phyloP scores from a whole-genome alignment of 352 stramenopile genomes.

The Phytophthora capsici region DNA sequence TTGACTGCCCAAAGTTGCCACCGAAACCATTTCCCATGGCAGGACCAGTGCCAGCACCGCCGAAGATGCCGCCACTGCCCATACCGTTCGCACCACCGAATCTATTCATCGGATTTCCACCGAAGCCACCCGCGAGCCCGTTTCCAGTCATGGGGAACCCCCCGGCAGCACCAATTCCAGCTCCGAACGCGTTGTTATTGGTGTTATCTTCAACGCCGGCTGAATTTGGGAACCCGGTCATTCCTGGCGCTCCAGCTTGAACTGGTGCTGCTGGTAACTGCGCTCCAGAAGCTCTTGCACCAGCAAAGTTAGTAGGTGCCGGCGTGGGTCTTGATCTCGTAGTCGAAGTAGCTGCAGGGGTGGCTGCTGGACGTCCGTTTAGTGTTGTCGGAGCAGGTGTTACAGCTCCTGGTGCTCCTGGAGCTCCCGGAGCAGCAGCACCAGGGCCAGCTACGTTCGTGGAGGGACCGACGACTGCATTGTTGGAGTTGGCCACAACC shows the following conservation, averaged over 20 bases:
- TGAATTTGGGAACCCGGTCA: not conserved
- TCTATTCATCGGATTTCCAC: constrained; percentile 14
- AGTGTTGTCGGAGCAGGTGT: constrained; percentile 29
- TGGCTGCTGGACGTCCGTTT: constrained; percentile 18
- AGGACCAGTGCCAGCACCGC: constrained; percentile 3
- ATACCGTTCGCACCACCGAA: constrained; percentile 14
- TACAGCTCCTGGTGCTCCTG: not conserved
- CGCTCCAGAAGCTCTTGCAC: not conserved
- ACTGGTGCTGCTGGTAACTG: constrained; percentile 6
- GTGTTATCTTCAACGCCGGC: not conserved
- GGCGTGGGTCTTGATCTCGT: constrained; percentile 21
- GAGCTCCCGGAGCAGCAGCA: constrained; percentile 2
- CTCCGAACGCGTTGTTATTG: constrained; percentile 6
- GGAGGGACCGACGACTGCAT: constrained; percentile 16
- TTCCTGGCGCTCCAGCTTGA: constrained; percentile 4
- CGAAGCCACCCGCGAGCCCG: constrained; percentile 6
- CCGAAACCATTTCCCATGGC: constrained; percentile 1
- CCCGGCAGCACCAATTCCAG: constrained; percentile 11
- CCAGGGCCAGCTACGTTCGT: constrained; percentile 11
- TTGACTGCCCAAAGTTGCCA: constrained; percentile 15
- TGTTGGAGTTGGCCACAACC: constrained; percentile 33
- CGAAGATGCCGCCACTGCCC: constrained; percentile 7
- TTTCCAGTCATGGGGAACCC: constrained; percentile 2
- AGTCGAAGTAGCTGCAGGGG: constrained; percentile 19
- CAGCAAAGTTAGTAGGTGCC: constrained; percentile 19